Base-by-base conservation (phyloP, 176 grass and related monocot genomes). In the Urochloa ruziziensis region DNA sequence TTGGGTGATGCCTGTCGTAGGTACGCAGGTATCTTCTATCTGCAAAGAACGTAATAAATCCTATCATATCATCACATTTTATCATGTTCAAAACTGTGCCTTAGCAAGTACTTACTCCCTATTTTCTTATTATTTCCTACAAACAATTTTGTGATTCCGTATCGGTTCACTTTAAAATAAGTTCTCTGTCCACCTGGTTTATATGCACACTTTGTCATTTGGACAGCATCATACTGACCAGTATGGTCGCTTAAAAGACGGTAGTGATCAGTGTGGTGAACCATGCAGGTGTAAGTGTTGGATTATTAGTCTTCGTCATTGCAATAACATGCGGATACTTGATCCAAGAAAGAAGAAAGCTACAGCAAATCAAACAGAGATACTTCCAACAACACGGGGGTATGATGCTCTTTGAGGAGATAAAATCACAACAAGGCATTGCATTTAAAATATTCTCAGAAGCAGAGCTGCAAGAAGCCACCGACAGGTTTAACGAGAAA, bases 361-460 rank as follows among this genome's bases (percentile, higher is more conserved):
- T 79, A 6, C 4, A 46, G 0, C 40, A 47, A n/a, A 65, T 79
- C 25, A 79, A 79, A 33, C 8, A 33, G 25, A 79, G 19, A 43
- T 48, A 79, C 44, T 79, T 79, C 39, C 76, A 12, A 21, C 76
- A 79, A 6, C 59, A 79, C 3, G 76, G 76, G 7, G 76, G 76
- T 15, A 11, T 79, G 25, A 10, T 79, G 16, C 16, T 79, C 29
- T 64, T 49, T 21, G 76, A 79, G 28, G 76, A 79, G 59, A 65
- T 79, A 6, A 79, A 64, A 46, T 79, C 76, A 13, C 76, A 47
- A 48, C 76, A 79, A 49, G 52, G 54, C 0, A 19, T 28, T 62
- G 36, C 43, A 1, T 43, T 64, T 11, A 75, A 77, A 62, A 76
- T 34, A 34, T 63, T 74, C 16, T 56, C 21, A 30, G 70, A 74